Evolutionary conservation across 176 grass and related monocot species (phyloP).

Genomic region (Elymus sibiricus): DNA sequence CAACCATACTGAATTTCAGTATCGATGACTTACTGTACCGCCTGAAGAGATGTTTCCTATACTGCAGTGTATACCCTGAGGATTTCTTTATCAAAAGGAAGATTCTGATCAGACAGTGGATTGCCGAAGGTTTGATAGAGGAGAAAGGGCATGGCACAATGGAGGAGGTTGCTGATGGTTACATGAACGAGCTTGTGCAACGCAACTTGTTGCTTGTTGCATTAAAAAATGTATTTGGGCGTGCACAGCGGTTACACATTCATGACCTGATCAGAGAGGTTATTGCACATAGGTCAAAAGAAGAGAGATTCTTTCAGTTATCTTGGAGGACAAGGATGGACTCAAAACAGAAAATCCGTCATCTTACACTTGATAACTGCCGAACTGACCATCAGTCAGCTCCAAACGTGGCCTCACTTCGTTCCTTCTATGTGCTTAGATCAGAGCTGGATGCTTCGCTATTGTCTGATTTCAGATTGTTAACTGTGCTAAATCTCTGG

Average conservation of each 20-base stretch:
- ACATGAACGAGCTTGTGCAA: constrained; percentile 19
- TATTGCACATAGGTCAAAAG: background rate
- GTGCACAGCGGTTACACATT: constrained; percentile 6
- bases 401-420: background rate
- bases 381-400: background rate
- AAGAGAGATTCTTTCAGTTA: background rate
- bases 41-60: constrained; percentile 43
- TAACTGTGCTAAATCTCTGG: constrained; percentile 24
- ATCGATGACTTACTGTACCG: constrained; percentile 27
- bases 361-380: background rate
- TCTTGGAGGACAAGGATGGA: background rate
- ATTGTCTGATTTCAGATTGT: background rate
- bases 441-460: background rate
- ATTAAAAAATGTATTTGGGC: constrained; percentile 16
- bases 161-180: constrained; percentile 43
- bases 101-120: constrained; percentile 29
- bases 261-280: constrained; percentile 20
- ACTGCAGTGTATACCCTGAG: constrained; percentile 37
- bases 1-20: constrained; percentile 35
- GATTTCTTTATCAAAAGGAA: constrained; percentile 29
- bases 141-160: constrained; percentile 1
- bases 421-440: background rate
- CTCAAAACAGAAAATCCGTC: background rate
- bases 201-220: background rate
- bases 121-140: constrained; percentile 32